Percentiles rank a stretch among this genome's conserved stretches.
phyloP scores from a whole-genome alignment of 2,329 filamentous ascomycete genomes.

The Onygenales sp. region DNA sequence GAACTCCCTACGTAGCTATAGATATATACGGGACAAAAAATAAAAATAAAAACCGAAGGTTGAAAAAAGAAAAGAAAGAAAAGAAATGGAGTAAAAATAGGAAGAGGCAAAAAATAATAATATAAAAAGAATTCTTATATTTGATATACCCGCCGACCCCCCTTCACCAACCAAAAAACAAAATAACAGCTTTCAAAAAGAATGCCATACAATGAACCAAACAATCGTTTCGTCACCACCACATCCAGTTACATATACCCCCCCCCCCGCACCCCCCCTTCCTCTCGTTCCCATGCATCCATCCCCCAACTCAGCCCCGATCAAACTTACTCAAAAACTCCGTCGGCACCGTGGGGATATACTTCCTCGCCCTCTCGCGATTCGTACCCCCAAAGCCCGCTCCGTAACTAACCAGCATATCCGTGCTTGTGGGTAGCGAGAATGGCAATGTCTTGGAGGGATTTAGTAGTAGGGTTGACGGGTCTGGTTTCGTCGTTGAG shows the following conservation, averaged over 20 bases:
- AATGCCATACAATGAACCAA: too few species aligned
- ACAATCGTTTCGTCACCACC: too few species aligned
- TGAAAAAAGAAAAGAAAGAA: too few species aligned
- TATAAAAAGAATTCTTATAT: too few species aligned
- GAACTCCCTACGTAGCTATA: too few species aligned
- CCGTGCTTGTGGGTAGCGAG: conserved; percentile 86
- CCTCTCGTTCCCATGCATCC: not conserved
- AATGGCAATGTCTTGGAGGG: conserved; percentile 90
- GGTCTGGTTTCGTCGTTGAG: conserved; percentile 9
- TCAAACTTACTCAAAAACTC: conserved; percentile 90
- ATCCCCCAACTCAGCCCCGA: conserved; percentile 20
- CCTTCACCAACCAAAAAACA: too few species aligned
- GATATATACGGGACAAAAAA: too few species aligned
- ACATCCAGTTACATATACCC: not conserved
- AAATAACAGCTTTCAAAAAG: too few species aligned
- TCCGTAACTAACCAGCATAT: conserved; percentile 93
- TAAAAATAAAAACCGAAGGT: too few species aligned
- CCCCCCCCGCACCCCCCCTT: not conserved
- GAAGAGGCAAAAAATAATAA: too few species aligned
- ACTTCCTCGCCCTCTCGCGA: conserved; percentile 83
- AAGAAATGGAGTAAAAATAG: too few species aligned
- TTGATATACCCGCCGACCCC: too few species aligned
- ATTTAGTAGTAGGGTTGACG: conserved; percentile 58
- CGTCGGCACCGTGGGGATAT: conserved; percentile 87
- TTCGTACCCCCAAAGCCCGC: conserved; percentile 91